Evolutionary conservation across 2,329 filamentous ascomycete genomes (phyloP), one percentile per base, ranked within the genome.

Genomic region (Talaromyces sp.): DNA sequence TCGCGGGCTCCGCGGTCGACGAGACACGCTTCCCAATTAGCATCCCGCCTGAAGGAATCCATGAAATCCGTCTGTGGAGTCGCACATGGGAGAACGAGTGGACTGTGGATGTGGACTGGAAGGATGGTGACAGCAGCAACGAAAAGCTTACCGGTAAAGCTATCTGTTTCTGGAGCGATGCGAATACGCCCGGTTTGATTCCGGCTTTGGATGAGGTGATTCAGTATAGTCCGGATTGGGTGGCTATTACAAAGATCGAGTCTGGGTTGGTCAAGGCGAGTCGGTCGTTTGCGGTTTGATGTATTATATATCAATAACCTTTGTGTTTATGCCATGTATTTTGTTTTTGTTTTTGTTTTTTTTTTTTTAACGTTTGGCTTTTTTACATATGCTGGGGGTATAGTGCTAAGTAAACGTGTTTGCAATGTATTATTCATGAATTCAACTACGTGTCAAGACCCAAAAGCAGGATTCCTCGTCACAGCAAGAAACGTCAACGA

Each of bases 101-200:
- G 90, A 82, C 82, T 17, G 87, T 96, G 19, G 85, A 90, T 66
- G 81, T 94, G 1, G 80, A 84, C 59, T 92, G 88, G 77, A 80
- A 59, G 64, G 29, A 56, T 2, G 38, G 43, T 9, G 19, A 46
- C 8, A 24, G 62, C 9, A 69, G 72, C 9, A 69, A 72, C 46
- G 64, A 68, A 17, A 69, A 74, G 19, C 68, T 91, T 35, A 81
- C 80, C 64, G 90, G 92, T 1, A 82, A 78, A 35, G 85, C 92
- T 1, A 81, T 88, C 17, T 97, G 94, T 74, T 79, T 90, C 32
- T 97, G 92, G 92, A 91, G 88, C 68, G 94, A 99, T 76, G 87
- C 85, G 51, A 97, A 97, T 69, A 77, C 79, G 38, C 74, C 76
- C 2, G 88, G 85, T 3, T 81, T 81, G 1, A 92, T 97, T 54